Conservation (phyloP, 306 rosid species). For the Delonix regia region DNA sequence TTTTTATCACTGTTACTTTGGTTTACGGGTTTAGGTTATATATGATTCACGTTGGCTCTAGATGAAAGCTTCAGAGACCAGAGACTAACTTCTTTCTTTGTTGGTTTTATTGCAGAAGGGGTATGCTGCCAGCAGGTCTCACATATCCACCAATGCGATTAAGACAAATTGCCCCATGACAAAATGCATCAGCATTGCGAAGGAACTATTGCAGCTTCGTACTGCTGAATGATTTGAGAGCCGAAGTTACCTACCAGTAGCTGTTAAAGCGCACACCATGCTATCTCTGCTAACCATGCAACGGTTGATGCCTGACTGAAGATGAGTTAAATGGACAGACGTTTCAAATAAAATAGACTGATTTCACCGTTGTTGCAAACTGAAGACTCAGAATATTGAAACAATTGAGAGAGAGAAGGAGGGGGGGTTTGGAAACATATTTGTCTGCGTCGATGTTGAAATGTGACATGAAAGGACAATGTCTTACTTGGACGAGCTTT, state of each 20-base stretch:
- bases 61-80: slow-evolving; percentile 22
- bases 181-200: slow-evolving; percentile 75
- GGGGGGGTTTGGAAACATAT: background rate
- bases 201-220: slow-evolving; percentile 51
- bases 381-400: background rate
- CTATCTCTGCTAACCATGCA: background rate
- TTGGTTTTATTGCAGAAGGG: slow-evolving; percentile 70
- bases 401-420: background rate
- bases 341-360: background rate
- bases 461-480: background rate
- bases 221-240: slow-evolving; percentile 25
- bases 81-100: slow-evolving; percentile 6
- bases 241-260: slow-evolving; percentile 20
- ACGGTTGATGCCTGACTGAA: slow-evolving; percentile 18
- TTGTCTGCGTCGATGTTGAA: background rate
- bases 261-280: background rate
- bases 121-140: slow-evolving; percentile 87
- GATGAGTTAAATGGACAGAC: background rate
- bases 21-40: background rate
- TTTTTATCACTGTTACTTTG: slow-evolving; percentile 15
- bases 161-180: slow-evolving; percentile 94
- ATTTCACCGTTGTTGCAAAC: background rate
- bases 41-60: slow-evolving; percentile 23
- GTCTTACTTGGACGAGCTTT: background rate
- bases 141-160: slow-evolving; percentile 74